A percentile compares a stretch with the other conserved stretches of the same genome.
These are phyloP conservation scores for Candida anglica DNA, from an alignment of 805 yeast species.

Conservation along the genomic window DNA sequence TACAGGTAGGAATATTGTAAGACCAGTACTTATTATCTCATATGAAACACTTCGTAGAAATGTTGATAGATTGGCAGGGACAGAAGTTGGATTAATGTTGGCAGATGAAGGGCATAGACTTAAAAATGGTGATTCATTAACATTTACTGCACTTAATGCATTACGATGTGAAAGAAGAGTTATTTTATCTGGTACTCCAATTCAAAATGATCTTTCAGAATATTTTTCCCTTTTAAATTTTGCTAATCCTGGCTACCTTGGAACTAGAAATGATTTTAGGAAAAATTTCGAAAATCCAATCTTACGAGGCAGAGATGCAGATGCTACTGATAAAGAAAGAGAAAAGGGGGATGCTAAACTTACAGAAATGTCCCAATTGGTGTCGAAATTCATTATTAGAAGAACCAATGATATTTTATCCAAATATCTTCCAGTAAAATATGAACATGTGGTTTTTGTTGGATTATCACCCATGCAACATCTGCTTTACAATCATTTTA, in stretches of 20 bases:
- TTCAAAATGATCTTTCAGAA: constrained; percentile 91
- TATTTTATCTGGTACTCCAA: constrained; percentile 93
- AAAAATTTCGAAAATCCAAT: constrained; percentile 80
- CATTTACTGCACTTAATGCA: constrained; percentile 83
- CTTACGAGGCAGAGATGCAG: constrained; percentile 82
- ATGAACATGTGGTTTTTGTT: constrained; percentile 95
- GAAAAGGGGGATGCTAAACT: constrained; percentile 65
- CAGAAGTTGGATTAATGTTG: constrained; percentile 80
- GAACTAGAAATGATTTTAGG: constrained; percentile 78
- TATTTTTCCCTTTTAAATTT: constrained; percentile 86
- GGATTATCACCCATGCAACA: constrained; percentile 75
- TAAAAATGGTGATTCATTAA: constrained; percentile 79
- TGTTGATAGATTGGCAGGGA: constrained; percentile 65
- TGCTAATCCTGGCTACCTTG: constrained; percentile 92
- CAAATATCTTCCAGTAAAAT: constrained; percentile 91
- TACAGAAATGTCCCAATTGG: constrained; percentile 66
- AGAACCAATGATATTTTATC: constrained; percentile 93
- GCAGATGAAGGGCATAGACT: constrained; percentile 48
- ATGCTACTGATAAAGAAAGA: constrained; percentile 77
- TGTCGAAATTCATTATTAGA: constrained; percentile 86
- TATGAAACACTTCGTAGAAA: constrained; percentile 91
- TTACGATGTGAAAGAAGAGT: constrained; percentile 84
- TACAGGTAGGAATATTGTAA: constrained; percentile 78
- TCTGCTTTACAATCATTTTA: constrained; percentile 64
- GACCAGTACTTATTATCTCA: constrained; percentile 91